Conservation (phyloP, 2,329 filamentous ascomycete genomes). For the Neocucurbitaria cava region DNA sequence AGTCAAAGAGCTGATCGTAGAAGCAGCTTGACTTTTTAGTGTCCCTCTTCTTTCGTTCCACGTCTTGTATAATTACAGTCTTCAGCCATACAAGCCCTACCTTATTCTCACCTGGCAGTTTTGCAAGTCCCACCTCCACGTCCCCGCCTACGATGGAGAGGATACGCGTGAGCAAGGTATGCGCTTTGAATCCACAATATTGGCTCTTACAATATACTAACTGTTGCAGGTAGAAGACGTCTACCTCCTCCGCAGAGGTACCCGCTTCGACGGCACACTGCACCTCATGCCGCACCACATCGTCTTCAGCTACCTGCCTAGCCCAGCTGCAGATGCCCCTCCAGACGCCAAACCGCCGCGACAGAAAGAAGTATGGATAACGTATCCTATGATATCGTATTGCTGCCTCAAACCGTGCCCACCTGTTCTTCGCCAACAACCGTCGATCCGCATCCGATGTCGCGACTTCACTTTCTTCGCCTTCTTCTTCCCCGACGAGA, state of each 20-base stretch:
- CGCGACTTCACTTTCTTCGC: conserved; percentile 94
- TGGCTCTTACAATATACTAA: conserved; percentile 12
- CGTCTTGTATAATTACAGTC: conserved; percentile 7
- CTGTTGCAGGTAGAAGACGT: conserved; percentile 65
- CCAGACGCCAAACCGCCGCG: conserved; percentile 51
- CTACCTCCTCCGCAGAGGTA: conserved; percentile 63
- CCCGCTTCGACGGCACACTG: conserved; percentile 65
- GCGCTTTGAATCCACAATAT: conserved; percentile 6
- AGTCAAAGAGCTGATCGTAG: conserved; percentile 8
- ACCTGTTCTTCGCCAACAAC: conserved; percentile 71
- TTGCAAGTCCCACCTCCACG: conserved; percentile 1
- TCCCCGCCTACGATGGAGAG: conserved; percentile 49
- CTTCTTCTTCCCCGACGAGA: conserved; percentile 82
- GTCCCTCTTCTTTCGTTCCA: not conserved
- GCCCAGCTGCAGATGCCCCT: conserved; percentile 42
- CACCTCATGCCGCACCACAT: conserved; percentile 70
- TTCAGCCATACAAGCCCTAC: not conserved
- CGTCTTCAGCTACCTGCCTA: conserved; percentile 66
- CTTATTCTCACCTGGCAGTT: conserved; percentile 1
- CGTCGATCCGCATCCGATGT: conserved; percentile 85
- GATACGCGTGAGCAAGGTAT: conserved; percentile 56
- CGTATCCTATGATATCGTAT: conserved; percentile 87
- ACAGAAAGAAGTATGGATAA: conserved; percentile 84
- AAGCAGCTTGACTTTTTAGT: conserved; percentile 4
- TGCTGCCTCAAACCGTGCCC: conserved; percentile 80